These are phyloP conservation scores for Arthrobotrys sphaeroides DNA, from an alignment of 2,329 filamentous ascomycete species.

Conservation along the genomic window DNA sequence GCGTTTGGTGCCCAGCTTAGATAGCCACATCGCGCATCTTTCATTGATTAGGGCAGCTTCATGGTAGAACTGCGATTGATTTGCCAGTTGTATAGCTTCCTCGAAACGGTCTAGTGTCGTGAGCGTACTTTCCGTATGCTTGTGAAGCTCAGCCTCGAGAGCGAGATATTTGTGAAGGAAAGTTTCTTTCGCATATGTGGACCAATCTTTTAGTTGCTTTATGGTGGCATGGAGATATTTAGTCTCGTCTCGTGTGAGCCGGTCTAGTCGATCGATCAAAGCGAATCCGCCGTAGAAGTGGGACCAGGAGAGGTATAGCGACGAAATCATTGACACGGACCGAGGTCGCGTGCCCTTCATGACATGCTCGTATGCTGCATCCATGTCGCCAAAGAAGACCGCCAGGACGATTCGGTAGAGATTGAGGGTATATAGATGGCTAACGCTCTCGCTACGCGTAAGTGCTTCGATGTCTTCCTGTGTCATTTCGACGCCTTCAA, in stretches of 20 bases:
- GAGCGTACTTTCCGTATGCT: conserved; percentile 55
- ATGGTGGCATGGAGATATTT: conserved; percentile 55
- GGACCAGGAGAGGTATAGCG: conserved; percentile 56
- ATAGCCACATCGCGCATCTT: conserved; percentile 57
- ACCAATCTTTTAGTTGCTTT: conserved; percentile 56
- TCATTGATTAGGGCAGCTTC: conserved; percentile 58
- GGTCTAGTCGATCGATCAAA: conserved; percentile 55
- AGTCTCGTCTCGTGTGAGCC: conserved; percentile 55
- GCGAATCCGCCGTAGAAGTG: conserved; percentile 57
- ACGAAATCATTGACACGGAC: conserved; percentile 49
- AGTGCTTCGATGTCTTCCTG: conserved; percentile 54
- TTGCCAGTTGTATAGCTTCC: conserved; percentile 57
- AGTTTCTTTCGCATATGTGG: conserved; percentile 55
- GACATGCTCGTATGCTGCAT: conserved; percentile 56
- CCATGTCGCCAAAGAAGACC: conserved; percentile 56
- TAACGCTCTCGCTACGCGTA: conserved; percentile 56
- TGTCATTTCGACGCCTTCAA: conserved; percentile 57
- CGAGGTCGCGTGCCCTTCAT: conserved; percentile 56
- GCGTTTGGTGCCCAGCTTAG: conserved; percentile 55
- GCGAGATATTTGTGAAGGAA: conserved; percentile 57
- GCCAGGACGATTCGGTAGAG: conserved; percentile 57
- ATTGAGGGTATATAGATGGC: conserved; percentile 57
- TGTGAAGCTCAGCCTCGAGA: conserved; percentile 57
- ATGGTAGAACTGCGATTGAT: conserved; percentile 56
- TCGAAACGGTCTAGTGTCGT: conserved; percentile 58